Conservation (phyloP, 257 asterid genomes). For the Solanum appendiculatum region DNA sequence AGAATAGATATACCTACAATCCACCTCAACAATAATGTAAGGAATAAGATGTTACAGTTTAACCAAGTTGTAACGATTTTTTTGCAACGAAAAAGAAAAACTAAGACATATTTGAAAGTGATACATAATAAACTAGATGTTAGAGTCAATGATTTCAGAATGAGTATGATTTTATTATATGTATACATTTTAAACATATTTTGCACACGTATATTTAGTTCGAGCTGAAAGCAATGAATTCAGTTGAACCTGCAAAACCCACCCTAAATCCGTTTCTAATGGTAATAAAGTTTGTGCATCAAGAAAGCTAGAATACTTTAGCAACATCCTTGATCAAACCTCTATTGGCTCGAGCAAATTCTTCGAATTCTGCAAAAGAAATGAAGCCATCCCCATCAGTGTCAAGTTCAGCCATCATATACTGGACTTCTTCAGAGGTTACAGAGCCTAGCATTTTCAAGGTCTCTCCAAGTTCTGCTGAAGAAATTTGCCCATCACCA, state of each 20-base stretch:
- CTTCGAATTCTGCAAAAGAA: conserved; percentile 54
- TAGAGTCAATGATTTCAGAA: neutral
- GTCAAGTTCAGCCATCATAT: conserved; percentile 83
- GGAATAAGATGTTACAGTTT: neutral
- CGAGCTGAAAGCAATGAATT: neutral
- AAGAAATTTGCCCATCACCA: conserved; percentile 75
- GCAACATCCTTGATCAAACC: conserved; percentile 73
- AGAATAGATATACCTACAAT: neutral
- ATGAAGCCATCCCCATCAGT: conserved; percentile 78
- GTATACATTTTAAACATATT: neutral
- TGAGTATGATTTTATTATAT: neutral
- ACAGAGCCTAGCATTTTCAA: conserved; percentile 68
- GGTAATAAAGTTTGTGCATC: neutral
- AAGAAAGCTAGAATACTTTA: conserved; percentile 44
- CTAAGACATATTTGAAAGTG: neutral
- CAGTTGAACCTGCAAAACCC: neutral
- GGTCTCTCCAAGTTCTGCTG: conserved; percentile 67
- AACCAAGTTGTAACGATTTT: neutral
- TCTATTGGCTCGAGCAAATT: conserved; percentile 55
- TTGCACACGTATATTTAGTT: neutral
- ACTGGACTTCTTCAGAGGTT: conserved; percentile 47
- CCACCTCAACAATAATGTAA: neutral
- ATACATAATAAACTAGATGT: neutral
- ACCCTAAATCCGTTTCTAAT: neutral
- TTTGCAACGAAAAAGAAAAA: neutral